Base-by-base conservation (phyloP, 495 filamentous ascomycete genomes). In the Tuber melanosporum region DNA sequence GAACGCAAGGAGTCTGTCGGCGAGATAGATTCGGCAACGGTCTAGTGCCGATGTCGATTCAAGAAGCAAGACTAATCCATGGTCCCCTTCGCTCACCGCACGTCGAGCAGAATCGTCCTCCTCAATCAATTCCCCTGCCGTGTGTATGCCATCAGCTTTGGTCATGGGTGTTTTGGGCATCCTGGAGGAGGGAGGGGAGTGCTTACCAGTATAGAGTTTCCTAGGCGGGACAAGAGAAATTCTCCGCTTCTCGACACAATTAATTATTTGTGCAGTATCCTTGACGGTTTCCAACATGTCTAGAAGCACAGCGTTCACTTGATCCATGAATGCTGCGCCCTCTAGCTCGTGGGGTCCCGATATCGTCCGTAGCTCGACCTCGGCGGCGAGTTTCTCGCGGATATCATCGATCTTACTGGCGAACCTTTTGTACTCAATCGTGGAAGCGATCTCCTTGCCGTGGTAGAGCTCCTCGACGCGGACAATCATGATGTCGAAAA, bases 241-340 rank as follows among this genome's bases (percentile, higher is more conserved):
- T 71, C 75, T 71, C 43, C 74, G 49, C 52, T 80, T 77, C 73
- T 82, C 76, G 42, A 83, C 83, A 22, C 73, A 52, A 10, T 69
- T 71, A 66, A 80, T 71, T 41, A 80, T 66, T 39, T 62, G 70
- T 72, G 81, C 75, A 44, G 73, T 70, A 73, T 82, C 81, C 22
- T 74, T 73, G 42, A 80, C 72, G 62, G 74, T 70, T 43, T 79
- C 75, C 39, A 83, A 74, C 74, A 83, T 77, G 41, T 83, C 81
- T 20, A 83, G 66, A 46, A 83, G 57, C 52, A 79, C 72, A 2
- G 82, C 76, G 44, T 83, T 83, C n/a, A 83, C 32, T 69, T 83
- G 79, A 62, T 83, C 82, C 20, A 75, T 83, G 45, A 79, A 83
- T 12, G 82, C 81, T 47, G 81, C 76, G 9, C 77, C 78, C 26